phyloP scores from a whole-genome alignment of 305 asterid genomes.

The Rubia peregrina region DNA sequence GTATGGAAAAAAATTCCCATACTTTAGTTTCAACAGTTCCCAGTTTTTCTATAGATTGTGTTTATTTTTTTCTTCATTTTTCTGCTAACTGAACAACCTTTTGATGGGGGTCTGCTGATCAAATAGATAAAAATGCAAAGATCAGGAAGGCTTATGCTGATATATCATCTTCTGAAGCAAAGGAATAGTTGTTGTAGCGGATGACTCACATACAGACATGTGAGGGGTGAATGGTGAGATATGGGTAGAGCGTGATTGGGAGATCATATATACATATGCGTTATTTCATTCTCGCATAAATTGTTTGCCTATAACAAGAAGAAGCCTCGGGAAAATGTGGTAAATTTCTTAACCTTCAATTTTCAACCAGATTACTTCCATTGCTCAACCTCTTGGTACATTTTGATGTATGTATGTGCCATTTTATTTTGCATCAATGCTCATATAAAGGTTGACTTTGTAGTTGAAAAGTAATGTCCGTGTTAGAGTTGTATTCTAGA shows the following conservation, averaged over 20 bases:
- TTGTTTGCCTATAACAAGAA: constrained; percentile 87
- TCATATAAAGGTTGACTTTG: background rate
- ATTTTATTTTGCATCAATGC: background rate
- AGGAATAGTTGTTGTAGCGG: too few species aligned
- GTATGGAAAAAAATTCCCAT: too few species aligned
- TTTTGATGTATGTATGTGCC: background rate
- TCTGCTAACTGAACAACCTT: too few species aligned
- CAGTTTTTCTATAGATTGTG: too few species aligned
- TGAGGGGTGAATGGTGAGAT: constrained; percentile 99
- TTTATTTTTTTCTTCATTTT: too few species aligned
- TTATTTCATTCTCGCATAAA: constrained; percentile 69
- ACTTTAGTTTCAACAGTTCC: too few species aligned
- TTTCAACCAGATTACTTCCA: background rate
- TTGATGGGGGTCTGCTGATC: too few species aligned
- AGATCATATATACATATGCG: constrained; percentile 88
- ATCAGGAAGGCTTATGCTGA: too few species aligned
- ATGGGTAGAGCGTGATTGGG: constrained; percentile 93
- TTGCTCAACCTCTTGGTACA: background rate
- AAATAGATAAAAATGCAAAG: too few species aligned
- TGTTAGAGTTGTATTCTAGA: background rate
- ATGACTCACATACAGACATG: constrained; percentile 5
- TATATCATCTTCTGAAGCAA: too few species aligned
- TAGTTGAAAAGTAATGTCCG: background rate
- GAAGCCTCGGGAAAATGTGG: constrained; percentile 83
- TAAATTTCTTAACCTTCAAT: constrained; percentile 21